phyloP scores from a whole-genome alignment of 169 alveolate species.

The Eimeria acervulina region DNA sequence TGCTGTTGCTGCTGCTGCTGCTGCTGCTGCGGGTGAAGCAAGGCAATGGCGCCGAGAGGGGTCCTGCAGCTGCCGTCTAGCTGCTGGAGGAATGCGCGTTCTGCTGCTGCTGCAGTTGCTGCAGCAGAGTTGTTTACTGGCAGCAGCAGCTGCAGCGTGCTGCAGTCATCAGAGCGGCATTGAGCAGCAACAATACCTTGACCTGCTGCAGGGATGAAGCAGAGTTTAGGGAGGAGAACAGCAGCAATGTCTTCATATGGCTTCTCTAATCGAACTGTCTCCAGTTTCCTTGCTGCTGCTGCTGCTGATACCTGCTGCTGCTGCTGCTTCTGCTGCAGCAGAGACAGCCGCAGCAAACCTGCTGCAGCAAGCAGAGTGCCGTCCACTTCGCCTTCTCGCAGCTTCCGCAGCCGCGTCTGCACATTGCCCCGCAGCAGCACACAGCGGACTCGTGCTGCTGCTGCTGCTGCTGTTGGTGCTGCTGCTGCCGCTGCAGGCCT shows the following conservation, averaged over 20 bases:
- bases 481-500: not conserved
- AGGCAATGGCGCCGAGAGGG: slow-evolving; percentile 84
- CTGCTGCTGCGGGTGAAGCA: slow-evolving; percentile 31
- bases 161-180: slow-evolving; percentile 76
- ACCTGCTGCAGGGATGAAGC: not conserved
- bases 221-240: not conserved
- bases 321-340: slow-evolving; percentile 74
- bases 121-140: slow-evolving; percentile 19
- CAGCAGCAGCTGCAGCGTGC: slow-evolving; percentile 76
- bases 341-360: slow-evolving; percentile 84
- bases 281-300: not conserved
- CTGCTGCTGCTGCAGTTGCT: slow-evolving; percentile 78
- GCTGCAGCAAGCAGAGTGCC: slow-evolving; percentile 87
- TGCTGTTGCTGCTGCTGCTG: not conserved
- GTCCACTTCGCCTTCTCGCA: slow-evolving; percentile 83
- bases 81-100: slow-evolving; percentile 86
- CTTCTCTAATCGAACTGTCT: not conserved
- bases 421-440: slow-evolving; percentile 87
- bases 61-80: slow-evolving; percentile 88
- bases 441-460: slow-evolving; percentile 56
- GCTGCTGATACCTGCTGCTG: slow-evolving; percentile 29
- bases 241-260: slow-evolving; percentile 9
- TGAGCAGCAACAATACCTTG: slow-evolving; percentile 83
- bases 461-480: slow-evolving; percentile 7
- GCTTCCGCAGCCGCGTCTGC: slow-evolving; percentile 84